Conservation (phyloP, 768 basidiomycete genomes). For the Pleurotus tuoliensis region DNA sequence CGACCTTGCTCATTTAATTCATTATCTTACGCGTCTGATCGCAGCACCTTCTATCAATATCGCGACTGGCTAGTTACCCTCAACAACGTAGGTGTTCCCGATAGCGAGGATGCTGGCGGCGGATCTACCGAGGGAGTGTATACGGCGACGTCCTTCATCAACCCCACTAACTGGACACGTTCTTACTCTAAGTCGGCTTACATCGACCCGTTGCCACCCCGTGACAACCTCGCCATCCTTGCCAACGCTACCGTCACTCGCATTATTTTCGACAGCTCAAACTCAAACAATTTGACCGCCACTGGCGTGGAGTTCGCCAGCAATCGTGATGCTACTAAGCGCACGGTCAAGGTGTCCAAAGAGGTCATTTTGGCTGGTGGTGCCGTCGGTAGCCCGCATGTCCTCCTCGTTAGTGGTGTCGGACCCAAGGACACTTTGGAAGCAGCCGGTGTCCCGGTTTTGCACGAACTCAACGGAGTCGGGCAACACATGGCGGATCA, state of each 20-base stretch:
- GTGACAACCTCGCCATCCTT: constrained; percentile 56
- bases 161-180: constrained; percentile 59
- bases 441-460: constrained; percentile 35
- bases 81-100: constrained; percentile 37
- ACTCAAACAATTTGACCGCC: constrained; percentile 32
- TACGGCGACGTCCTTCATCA: constrained; percentile 56
- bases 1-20: not conserved
- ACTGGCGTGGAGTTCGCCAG: constrained; percentile 47
- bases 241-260: constrained; percentile 52
- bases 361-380: constrained; percentile 57
- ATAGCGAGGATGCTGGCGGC: constrained; percentile 37
- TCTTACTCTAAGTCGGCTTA: constrained; percentile 65
- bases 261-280: constrained; percentile 33
- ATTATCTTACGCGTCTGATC: too few relatives aligned
- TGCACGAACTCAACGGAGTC: constrained; percentile 39
- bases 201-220: constrained; percentile 55
- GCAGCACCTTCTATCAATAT: constrained; percentile 45
- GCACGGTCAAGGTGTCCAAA: constrained; percentile 50
- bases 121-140: constrained; percentile 48
- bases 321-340: constrained; percentile 22
- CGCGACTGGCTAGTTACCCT: constrained; percentile 55
- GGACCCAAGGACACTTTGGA: constrained; percentile 45
- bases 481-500: not conserved
- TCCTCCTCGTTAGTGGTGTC: constrained; percentile 50
- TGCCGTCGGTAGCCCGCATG: constrained; percentile 44